These are phyloP conservation scores for Apiotrichum brassicae DNA, from an alignment of 1,284 basidiomycete genomes.

Conservation along the genomic window DNA sequence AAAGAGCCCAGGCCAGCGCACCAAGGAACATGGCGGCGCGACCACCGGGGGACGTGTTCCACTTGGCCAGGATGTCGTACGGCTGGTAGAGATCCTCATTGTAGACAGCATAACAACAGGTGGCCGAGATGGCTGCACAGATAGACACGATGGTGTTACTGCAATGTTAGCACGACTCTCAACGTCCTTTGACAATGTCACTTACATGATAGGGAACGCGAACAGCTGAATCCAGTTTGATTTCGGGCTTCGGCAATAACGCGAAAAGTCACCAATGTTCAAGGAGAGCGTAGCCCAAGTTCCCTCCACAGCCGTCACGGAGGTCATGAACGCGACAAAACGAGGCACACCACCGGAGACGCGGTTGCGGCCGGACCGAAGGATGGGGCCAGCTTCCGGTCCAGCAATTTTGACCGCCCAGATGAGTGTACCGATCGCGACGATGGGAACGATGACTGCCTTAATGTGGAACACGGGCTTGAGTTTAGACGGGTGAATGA, in stretches of 20 bases:
- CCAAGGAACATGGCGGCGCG: conserved; percentile 72
- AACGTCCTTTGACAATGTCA: no score
- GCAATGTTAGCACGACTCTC: no score
- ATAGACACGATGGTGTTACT: conserved; percentile 53
- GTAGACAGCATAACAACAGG: conserved; percentile 55
- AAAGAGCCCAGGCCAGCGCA: conserved; percentile 59
- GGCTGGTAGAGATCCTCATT: conserved; percentile 48
- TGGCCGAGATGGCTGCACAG: conserved; percentile 60
- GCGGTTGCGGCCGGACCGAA: conserved; percentile 23
- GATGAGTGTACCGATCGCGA: conserved; percentile 64
- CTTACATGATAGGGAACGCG: conserved; percentile 63
- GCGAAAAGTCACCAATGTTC: conserved; percentile 61
- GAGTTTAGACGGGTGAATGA: conserved; percentile 67
- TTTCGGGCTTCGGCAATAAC: conserved; percentile 42
- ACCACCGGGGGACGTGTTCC: conserved; percentile 54
- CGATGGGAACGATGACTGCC: conserved; percentile 57
- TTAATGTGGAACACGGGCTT: conserved; percentile 66
- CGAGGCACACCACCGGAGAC: conserved; percentile 25
- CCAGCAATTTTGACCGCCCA: conserved; percentile 65
- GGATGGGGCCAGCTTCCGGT: conserved; percentile 58
- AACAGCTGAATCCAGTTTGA: conserved; percentile 57
- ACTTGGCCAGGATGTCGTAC: conserved; percentile 51
- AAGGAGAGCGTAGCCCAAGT: conserved; percentile 51
- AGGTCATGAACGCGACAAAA: conserved; percentile 34
- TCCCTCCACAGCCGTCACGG: conserved; percentile 32